Base-by-base conservation (phyloP, 2,329 filamentous ascomycete species). In the Colletotrichum nymphaeae region DNA sequence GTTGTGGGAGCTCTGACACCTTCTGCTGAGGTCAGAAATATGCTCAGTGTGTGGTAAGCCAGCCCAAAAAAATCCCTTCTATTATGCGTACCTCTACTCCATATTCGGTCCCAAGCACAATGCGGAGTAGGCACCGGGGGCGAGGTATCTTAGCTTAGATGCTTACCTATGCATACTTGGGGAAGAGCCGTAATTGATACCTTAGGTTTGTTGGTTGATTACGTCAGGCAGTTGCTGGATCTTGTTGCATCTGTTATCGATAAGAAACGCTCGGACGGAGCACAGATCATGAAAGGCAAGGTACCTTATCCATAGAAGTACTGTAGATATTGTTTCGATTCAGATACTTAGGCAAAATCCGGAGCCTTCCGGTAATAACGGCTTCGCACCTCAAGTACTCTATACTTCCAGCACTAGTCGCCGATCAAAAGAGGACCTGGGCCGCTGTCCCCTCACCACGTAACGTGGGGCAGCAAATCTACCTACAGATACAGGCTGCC, bases 391-490 rank as follows among this genome's bases (percentile, higher is more conserved):
- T n/a, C 8, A 49, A 7, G 19, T 49, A 49, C 6, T 49, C 42
- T 49, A 3, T 22, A 12, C 46, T n/a, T n/a, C 12, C n/a, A 35
- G 22, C 28, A 32, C 49, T 28, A 46, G 26, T 49, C 30, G 66
- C 37, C 11, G 66, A 68, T 68, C 66, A 68, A 63, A 63, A 53
- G 46, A 28, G 58, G 66, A 58, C 24, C 35, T 22, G 19, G 19
- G 16, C 19, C 16, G 14, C 14, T 19, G 14, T 42, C 37, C 32
- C 28, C 7, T 14, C 53, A 64, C 5, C 22, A n/a, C 22, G 9
- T 55, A 64, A n/a, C 63, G 42, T 49, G 42, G 42, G 19, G 42
- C 19, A 49, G 8, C 16, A 49, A n/a, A n/a, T 19, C 42, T 49
- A 9, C 42, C 42, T 49, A 57, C 16, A 9, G 5, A 35, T 12